Evolutionary conservation across 108 stramenopile species (phyloP).

Genomic region (Stephanodiscus triporus): DNA sequence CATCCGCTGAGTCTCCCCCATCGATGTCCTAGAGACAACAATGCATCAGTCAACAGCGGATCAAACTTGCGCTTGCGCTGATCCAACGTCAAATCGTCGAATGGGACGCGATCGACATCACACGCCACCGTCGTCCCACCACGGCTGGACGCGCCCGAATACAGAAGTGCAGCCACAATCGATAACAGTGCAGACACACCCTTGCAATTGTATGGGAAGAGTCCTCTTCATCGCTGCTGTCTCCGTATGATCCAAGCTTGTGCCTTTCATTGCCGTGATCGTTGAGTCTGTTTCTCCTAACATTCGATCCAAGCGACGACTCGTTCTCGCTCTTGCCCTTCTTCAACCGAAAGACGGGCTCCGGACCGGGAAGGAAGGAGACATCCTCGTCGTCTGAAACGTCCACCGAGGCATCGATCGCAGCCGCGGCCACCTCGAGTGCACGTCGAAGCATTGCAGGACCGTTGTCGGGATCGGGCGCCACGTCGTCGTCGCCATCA

Average conservation of each 20-base stretch:
- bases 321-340: slow-evolving; percentile 14
- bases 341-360: slow-evolving; percentile 26
- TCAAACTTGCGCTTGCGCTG: slow-evolving; percentile 67
- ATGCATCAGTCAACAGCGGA: slow-evolving; percentile 65
- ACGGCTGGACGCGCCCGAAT: slow-evolving; percentile 73
- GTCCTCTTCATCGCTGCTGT: slow-evolving; percentile 29
- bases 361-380: slow-evolving; percentile 17
- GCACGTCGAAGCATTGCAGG: slow-evolving; percentile 7
- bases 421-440: slow-evolving; percentile 1
- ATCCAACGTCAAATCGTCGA: slow-evolving; percentile 53
- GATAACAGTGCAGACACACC: slow-evolving; percentile 66
- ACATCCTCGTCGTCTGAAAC: slow-evolving; percentile 32
- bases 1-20: too few species aligned
- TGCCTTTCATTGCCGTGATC: slow-evolving; percentile 2
- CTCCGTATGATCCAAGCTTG: slow-evolving; percentile 3
- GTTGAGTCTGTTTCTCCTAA: slow-evolving; percentile 31
- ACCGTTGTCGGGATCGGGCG: neutral
- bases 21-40: slow-evolving; percentile 68
- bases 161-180: slow-evolving; percentile 70
- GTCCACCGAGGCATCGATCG: slow-evolving; percentile 20
- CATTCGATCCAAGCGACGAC: neutral
- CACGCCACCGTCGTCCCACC: slow-evolving; percentile 48
- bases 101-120: slow-evolving; percentile 48
- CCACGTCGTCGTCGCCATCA: slow-evolving; percentile 6
- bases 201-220: slow-evolving; percentile 74